phyloP scores from a whole-genome alignment of 495 filamentous ascomycete species.

The Cairneyella variabilis region DNA sequence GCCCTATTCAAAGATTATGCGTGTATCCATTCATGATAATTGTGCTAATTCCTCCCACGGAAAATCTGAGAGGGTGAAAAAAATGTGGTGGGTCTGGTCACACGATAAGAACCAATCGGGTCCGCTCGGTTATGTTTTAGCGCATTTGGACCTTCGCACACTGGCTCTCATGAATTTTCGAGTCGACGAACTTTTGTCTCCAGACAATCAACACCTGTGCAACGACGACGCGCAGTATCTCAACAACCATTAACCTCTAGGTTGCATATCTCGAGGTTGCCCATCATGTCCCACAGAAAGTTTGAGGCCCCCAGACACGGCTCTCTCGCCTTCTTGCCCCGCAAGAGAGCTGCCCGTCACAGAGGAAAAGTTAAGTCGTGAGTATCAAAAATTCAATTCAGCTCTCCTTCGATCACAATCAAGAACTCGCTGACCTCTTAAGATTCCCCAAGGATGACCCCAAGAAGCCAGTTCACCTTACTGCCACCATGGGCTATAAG shows the following conservation, averaged over 20 bases:
- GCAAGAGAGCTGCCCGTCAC: conserved; percentile 95
- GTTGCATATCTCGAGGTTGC: conserved; percentile 9
- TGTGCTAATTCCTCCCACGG: too few species aligned
- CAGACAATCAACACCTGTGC: conserved; percentile 1
- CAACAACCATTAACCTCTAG: neutral
- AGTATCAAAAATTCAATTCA: conserved; percentile 31
- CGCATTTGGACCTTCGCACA: neutral
- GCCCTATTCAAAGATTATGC: too few species aligned
- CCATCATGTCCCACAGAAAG: conserved; percentile 65
- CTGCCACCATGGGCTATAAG: conserved; percentile 99
- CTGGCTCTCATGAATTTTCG: conserved; percentile 7
- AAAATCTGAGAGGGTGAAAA: too few species aligned
- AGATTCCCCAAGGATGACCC: conserved; percentile 99
- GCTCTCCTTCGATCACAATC: conserved; percentile 18
- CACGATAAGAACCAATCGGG: too few species aligned
- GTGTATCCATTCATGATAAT: too few species aligned
- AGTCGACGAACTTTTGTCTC: neutral
- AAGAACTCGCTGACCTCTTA: conserved; percentile 30
- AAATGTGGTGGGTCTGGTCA: too few species aligned
- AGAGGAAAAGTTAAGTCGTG: conserved; percentile 98
- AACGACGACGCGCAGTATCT: conserved; percentile 2
- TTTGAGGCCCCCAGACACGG: conserved; percentile 95
- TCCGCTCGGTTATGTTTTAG: too few species aligned
- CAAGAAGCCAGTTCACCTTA: conserved; percentile 99
- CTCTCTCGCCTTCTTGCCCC: conserved; percentile 93